Percentiles rank a stretch among this genome's conserved stretches.
phyloP scores from a whole-genome alignment of 1,284 basidiomycete species.

The Apiotrichum laibachii region DNA sequence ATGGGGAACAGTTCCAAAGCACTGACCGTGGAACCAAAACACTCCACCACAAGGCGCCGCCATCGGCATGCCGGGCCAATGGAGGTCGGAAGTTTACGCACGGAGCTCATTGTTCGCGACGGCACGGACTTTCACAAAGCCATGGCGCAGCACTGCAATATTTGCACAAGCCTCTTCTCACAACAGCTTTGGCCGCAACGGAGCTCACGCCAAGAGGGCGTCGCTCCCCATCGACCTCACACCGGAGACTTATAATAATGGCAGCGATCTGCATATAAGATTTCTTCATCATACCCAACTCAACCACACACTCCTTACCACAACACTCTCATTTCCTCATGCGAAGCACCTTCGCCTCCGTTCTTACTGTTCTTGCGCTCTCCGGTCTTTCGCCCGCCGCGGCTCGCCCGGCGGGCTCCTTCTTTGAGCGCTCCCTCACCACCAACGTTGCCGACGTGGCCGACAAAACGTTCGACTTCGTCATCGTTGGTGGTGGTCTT shows the following conservation, averaged over 20 bases:
- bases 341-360: conserved; percentile 2
- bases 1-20: too few species aligned
- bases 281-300: background rate
- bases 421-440: conserved; percentile 25
- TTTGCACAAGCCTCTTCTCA: background rate
- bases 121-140: background rate
- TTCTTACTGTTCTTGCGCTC: conserved; percentile 1
- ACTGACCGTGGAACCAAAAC: too few species aligned
- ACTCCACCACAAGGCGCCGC: too few species aligned
- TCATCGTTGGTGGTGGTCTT: conserved; percentile 60
- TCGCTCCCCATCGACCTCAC: too few species aligned
- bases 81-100: background rate
- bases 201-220: too few species aligned
- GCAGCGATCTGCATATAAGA: too few species aligned
- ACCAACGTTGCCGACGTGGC: conserved; percentile 31
- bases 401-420: background rate
- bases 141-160: conserved; percentile 1
- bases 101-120: background rate
- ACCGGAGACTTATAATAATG: too few species aligned
- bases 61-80: background rate
- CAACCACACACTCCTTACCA: background rate
- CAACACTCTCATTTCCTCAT: conserved; percentile 1
- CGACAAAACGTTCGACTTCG: conserved; percentile 46
- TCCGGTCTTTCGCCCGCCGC: background rate
- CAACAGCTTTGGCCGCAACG: background rate